Evolutionary conservation across 176 grass and related monocot genomes (phyloP).

Genomic region (Zea mays): DNA sequence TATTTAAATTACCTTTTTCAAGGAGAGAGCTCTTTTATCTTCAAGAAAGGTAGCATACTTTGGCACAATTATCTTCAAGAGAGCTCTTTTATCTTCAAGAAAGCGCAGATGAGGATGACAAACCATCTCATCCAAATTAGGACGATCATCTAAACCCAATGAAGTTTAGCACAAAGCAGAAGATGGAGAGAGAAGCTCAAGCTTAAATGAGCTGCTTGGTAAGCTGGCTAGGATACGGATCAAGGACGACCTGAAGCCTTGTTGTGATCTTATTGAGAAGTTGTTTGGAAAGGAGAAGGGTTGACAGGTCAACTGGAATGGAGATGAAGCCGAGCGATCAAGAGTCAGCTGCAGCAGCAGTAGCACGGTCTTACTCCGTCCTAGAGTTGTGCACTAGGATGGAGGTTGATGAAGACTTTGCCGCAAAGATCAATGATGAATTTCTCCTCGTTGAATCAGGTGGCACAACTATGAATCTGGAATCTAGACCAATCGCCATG

Average conservation of each 20-base stretch:
- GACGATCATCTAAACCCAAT: slow-evolving; percentile 35
- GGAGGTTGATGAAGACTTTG: slow-evolving; percentile 43
- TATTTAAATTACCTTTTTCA: no score
- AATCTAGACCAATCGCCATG: background rate
- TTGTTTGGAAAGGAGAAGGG: slow-evolving; percentile 35
- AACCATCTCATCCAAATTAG: slow-evolving; percentile 30
- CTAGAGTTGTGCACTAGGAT: slow-evolving; percentile 40
- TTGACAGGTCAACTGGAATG: slow-evolving; percentile 16
- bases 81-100: no score
- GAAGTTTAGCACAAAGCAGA: slow-evolving; percentile 40
- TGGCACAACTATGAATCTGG: slow-evolving; percentile 54
- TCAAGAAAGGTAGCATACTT: no score
- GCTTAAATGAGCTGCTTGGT: slow-evolving; percentile 56
- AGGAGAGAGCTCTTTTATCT: no score
- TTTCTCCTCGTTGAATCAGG: slow-evolving; percentile 50
- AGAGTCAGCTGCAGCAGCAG: slow-evolving; percentile 34
- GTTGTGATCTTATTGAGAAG: slow-evolving; percentile 39
- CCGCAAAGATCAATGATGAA: slow-evolving; percentile 40
- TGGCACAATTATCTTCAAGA: no score
- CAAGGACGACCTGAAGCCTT: slow-evolving; percentile 69
- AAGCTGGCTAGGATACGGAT: slow-evolving; percentile 57
- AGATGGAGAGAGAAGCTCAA: slow-evolving; percentile 45
- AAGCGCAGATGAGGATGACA: slow-evolving; percentile 42
- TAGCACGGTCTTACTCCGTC: slow-evolving; percentile 30
- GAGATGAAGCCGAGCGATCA: background rate